phyloP scores from a whole-genome alignment of 345 rosid genomes.

The Triadica sebifera region DNA sequence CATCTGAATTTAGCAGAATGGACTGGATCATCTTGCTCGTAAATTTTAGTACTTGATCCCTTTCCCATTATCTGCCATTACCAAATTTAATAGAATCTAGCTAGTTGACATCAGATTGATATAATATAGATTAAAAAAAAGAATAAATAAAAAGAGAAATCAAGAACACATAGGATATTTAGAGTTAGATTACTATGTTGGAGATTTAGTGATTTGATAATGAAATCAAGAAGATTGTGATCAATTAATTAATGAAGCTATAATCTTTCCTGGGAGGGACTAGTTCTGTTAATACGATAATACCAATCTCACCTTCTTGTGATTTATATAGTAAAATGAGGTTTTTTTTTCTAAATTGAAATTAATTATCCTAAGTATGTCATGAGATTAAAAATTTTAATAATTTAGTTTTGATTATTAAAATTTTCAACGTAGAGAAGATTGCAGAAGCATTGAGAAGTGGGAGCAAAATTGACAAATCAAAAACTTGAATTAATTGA shows the following conservation, averaged over 20 bases:
- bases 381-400: too few species aligned
- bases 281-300: neutral
- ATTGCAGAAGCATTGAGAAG: neutral
- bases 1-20: neutral
- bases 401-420: too few species aligned
- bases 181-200: neutral
- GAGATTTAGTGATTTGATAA: conserved; percentile 1
- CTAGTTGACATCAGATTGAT: neutral
- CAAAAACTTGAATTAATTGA: neutral
- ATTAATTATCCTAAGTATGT: too few species aligned
- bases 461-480: conserved; percentile 8
- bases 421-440: too few species aligned
- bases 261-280: too few species aligned
- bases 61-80: neutral
- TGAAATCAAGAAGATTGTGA: neutral
- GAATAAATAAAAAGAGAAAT: neutral
- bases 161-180: neutral
- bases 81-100: neutral
- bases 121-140: neutral
- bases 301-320: too few species aligned
- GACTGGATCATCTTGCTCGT: neutral
- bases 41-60: neutral
- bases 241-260: neutral
- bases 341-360: too few species aligned
- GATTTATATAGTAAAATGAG: too few species aligned